These are phyloP conservation scores for Podospora pseudoanserina DNA, from an alignment of 495 filamentous ascomycete species.

Conservation along the genomic window DNA sequence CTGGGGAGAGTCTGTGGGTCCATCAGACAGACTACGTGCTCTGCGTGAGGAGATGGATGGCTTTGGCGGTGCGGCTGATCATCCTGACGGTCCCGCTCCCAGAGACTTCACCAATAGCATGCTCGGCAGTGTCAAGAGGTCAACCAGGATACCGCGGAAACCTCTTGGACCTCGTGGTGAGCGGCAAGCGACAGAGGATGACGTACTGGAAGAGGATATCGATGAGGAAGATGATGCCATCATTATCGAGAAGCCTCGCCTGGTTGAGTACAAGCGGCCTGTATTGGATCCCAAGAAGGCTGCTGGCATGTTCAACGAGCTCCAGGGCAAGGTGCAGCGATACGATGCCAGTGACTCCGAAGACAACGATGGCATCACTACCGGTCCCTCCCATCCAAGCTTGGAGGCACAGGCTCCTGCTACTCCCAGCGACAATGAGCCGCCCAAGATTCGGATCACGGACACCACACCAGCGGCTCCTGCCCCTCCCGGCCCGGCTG, in stretches of 20 bases:
- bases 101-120: slow-evolving; percentile 52
- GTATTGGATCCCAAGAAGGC: slow-evolving; percentile 71
- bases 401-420: slow-evolving; percentile 66
- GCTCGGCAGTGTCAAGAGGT: slow-evolving; percentile 60
- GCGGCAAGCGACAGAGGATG: slow-evolving; percentile 26
- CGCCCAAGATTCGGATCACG: slow-evolving; percentile 46
- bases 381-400: slow-evolving; percentile 72
- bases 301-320: slow-evolving; percentile 73
- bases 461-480: slow-evolving; percentile 43
- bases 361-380: slow-evolving; percentile 67
- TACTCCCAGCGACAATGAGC: slow-evolving; percentile 62
- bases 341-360: slow-evolving; percentile 73
- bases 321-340: slow-evolving; percentile 69
- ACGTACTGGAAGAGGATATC: slow-evolving; percentile 37
- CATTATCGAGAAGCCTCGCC: slow-evolving; percentile 62
- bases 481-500: slow-evolving; percentile 34
- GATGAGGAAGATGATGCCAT: slow-evolving; percentile 44
- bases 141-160: slow-evolving; percentile 50
- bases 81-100: slow-evolving; percentile 24
- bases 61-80: slow-evolving; percentile 34
- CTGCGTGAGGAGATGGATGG: slow-evolving; percentile 94
- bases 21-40: slow-evolving; percentile 87
- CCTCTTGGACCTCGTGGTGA: slow-evolving; percentile 44
- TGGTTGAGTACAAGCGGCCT: slow-evolving; percentile 67
- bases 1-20: slow-evolving; percentile 77